A percentile compares a stretch with the other conserved stretches of the same genome.
These are phyloP conservation scores for Chytriomyces hyalinus DNA, from an alignment of 192 early-diverging fungal species.

Conservation along the genomic window DNA sequence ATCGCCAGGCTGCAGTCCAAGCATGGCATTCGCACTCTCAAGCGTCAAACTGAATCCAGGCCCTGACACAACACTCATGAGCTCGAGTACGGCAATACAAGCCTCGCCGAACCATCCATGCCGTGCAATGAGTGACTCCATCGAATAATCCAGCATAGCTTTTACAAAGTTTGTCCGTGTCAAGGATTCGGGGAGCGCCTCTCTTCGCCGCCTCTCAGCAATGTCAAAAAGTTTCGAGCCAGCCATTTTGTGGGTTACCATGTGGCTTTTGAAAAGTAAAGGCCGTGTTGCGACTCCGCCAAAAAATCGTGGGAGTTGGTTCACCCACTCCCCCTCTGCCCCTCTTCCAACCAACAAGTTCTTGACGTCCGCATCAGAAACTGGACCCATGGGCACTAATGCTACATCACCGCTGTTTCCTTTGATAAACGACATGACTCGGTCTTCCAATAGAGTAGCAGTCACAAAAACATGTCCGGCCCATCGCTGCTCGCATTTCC, in stretches of 20 bases:
- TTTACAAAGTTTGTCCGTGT: neutral
- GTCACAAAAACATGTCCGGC: conserved; percentile 16
- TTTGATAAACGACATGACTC: neutral
- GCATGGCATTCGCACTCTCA: too few species aligned
- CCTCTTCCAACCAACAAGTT: conserved; percentile 9
- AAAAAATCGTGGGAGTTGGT: too few species aligned
- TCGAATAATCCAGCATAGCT: neutral
- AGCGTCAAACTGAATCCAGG: too few species aligned
- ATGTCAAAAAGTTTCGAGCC: too few species aligned
- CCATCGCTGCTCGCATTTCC: neutral
- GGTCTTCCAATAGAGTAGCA: too few species aligned
- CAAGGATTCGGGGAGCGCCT: neutral
- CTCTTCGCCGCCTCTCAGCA: neutral
- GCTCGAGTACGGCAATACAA: neutral
- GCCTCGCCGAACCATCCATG: conserved; percentile 6
- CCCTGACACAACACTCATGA: neutral
- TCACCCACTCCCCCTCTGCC: neutral
- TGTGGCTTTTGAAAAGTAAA: too few species aligned
- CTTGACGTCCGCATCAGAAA: conserved; percentile 1
- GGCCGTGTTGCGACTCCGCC: too few species aligned
- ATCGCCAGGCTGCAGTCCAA: too few species aligned
- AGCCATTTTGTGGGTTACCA: too few species aligned
- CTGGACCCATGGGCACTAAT: conserved; percentile 9
- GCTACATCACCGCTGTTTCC: neutral
- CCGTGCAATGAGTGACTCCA: neutral